A percentile compares a stretch with the other conserved stretches of the same genome.
Conservation (phyloP, 148 eudicot genomes). For the Spergularia marina region DNA sequence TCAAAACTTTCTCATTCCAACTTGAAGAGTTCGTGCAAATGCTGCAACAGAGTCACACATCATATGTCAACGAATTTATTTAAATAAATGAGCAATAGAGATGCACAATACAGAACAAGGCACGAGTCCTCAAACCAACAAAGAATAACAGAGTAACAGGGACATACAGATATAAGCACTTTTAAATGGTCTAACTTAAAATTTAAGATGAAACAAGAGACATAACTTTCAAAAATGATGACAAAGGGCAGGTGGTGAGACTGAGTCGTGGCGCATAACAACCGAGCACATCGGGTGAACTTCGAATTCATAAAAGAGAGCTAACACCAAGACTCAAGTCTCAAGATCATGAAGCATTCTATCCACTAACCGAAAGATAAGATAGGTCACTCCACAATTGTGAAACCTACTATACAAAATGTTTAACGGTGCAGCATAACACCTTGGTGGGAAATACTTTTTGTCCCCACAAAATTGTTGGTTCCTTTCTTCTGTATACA, state of each 20-base stretch:
- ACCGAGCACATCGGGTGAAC: too few relatives aligned
- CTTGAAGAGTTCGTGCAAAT: slow-evolving; percentile 75
- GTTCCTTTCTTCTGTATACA: slow-evolving; percentile 7
- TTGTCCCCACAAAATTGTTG: background rate
- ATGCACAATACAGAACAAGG: background rate
- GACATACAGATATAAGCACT: background rate
- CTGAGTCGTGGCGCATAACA: too few relatives aligned
- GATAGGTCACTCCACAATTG: background rate
- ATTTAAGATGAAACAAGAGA: too few relatives aligned
- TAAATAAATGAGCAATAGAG: background rate
- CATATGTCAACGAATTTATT: slow-evolving; percentile 3
- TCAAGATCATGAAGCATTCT: background rate
- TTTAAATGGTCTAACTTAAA: background rate
- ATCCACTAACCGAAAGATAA: background rate
- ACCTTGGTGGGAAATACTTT: background rate
- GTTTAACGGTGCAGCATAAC: background rate
- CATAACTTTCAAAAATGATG: too few relatives aligned
- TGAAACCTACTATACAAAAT: background rate
- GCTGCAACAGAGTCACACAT: slow-evolving; percentile 34
- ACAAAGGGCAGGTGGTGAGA: too few relatives aligned
- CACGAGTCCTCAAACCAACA: background rate
- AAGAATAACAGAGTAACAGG: background rate
- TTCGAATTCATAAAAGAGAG: background rate
- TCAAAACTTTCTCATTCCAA: slow-evolving; percentile 64
- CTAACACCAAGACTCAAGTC: background rate